Conservation (phyloP, 352 stramenopile species). For the Pythium chondricola region DNA sequence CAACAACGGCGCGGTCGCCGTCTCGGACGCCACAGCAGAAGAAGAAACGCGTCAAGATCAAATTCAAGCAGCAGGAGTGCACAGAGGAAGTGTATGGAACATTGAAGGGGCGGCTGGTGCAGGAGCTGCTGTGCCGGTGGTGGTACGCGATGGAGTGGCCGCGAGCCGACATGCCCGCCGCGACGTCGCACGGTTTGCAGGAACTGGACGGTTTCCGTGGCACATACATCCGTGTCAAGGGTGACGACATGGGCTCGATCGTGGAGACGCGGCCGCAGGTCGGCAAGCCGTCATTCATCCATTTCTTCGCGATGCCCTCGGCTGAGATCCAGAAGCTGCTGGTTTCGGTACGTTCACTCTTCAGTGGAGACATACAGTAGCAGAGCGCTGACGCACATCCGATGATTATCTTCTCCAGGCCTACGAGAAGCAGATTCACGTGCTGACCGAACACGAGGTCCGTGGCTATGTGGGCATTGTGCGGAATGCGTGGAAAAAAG, state of each 20-base stretch:
- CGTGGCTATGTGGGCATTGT: no score
- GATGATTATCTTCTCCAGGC: no score
- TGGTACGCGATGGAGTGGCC: slow-evolving; percentile 85
- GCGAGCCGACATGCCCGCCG: slow-evolving; percentile 24
- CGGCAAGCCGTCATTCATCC: slow-evolving; percentile 78
- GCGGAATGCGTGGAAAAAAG: no score
- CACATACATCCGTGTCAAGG: slow-evolving; percentile 77
- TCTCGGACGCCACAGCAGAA: slow-evolving; percentile 24
- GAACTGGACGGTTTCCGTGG: slow-evolving; percentile 78
- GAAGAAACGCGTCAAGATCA: slow-evolving; percentile 80
- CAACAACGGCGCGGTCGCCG: slow-evolving; percentile 9
- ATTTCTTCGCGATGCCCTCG: slow-evolving; percentile 77
- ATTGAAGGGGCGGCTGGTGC: slow-evolving; percentile 64
- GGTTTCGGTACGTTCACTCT: slow-evolving; percentile 24
- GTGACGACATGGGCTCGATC: slow-evolving; percentile 81
- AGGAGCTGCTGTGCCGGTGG: slow-evolving; percentile 81
- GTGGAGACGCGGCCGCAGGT: slow-evolving; percentile 59
- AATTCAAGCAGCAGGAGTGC: slow-evolving; percentile 81
- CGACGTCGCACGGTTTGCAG: slow-evolving; percentile 66
- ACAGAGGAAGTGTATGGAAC: slow-evolving; percentile 78
- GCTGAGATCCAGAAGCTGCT: slow-evolving; percentile 67
- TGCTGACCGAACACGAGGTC: slow-evolving; percentile 66
- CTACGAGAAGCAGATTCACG: slow-evolving; percentile 83
- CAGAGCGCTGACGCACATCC: no score
- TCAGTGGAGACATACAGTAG: background rate